phyloP scores from a whole-genome alignment of 768 basidiomycete genomes.

The Pluteus cervinus region DNA sequence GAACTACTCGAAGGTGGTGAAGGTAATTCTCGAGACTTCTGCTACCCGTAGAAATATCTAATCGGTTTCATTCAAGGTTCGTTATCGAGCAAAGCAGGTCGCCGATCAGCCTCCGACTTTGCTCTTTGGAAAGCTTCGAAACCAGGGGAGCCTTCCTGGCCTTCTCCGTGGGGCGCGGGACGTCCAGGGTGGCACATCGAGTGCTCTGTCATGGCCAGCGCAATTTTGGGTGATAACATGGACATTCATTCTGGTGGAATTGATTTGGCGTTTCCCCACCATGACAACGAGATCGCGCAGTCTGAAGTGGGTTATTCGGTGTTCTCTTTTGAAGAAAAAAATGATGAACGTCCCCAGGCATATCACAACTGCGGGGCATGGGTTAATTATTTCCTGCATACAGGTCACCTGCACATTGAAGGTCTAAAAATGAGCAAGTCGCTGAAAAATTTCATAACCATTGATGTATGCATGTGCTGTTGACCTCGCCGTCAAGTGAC shows the following conservation, averaged over 20 bases:
- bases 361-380: conserved; percentile 88
- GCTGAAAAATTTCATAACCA: conserved; percentile 98
- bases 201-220: conserved; percentile 97
- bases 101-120: conserved; percentile 86
- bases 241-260: conserved; percentile 98
- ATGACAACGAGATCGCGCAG: conserved; percentile 98
- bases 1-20: conserved; percentile 89
- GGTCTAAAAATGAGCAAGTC: conserved; percentile 99
- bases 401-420: conserved; percentile 96
- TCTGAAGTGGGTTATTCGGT: conserved; percentile 66
- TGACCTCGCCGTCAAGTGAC: not conserved
- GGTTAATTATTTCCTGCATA: conserved; percentile 99
- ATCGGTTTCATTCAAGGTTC: conserved; percentile 22
- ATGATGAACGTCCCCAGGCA: conserved; percentile 46
- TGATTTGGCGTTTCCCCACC: conserved; percentile 98
- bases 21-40: conserved; percentile 40
- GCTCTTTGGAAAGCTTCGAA: conserved; percentile 98
- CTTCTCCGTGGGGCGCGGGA: conserved; percentile 93
- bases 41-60: not conserved
- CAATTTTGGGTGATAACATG: conserved; percentile 83
- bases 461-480: conserved; percentile 53
- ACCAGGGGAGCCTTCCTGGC: conserved; percentile 95
- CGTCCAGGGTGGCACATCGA: conserved; percentile 99
- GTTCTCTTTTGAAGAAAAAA: conserved; percentile 9
- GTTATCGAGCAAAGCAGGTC: conserved; percentile 44